Base-by-base conservation (phyloP, 176 grass and related monocot species). In the Juncus effusus region DNA sequence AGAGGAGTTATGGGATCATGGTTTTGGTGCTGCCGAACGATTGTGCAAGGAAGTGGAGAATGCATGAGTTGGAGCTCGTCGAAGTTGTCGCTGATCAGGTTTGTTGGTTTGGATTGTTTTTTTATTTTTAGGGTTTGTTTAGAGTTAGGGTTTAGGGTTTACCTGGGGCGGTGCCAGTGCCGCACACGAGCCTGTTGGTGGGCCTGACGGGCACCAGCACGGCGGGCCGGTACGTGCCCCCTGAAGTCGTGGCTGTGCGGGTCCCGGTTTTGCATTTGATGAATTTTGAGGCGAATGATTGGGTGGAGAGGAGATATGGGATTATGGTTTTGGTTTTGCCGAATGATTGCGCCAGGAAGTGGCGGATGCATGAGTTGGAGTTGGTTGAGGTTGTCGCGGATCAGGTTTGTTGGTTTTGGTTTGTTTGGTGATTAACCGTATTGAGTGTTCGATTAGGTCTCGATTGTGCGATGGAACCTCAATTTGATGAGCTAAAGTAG, bases 11-110 rank as follows among this genome's bases (percentile, higher is more conserved):
- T 60, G 91, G 86, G 28, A 84, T 96, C 60, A 90, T 96, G 91
- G 81, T 96, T 71, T 71, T 96, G 4, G 87, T 90, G 80, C 91
- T 96, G 64, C 91, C 91, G 51, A 82, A 80, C 15, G 83, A 90
- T 57, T 87, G 86, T 60, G 86, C 87, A 63, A 90, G 91, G 47
- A 82, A 90, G 67, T 96, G 91, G 91, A 83, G 82, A 59, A 73
- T 47, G 35, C 91, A 96, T 82, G 87, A 96, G 73, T 51, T 96
- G 69, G 91, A 96, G 73, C 87, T 96, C 60, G 79, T 96, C 72
- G 87, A 96, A 74, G 91, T 96, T 0, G 91, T 96, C 36, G 91
- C 91, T 12, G 91, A 96, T 84, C 91, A 96, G 87, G 91, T 96
- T 64, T 72, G 11, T 75, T 58, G 36, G 19, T 64, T 37, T 64